A percentile compares a stretch with the other conserved stretches of the same genome.
Conservation (phyloP, 1,284 basidiomycete genomes). For the Cryptococcus floricola region DNA sequence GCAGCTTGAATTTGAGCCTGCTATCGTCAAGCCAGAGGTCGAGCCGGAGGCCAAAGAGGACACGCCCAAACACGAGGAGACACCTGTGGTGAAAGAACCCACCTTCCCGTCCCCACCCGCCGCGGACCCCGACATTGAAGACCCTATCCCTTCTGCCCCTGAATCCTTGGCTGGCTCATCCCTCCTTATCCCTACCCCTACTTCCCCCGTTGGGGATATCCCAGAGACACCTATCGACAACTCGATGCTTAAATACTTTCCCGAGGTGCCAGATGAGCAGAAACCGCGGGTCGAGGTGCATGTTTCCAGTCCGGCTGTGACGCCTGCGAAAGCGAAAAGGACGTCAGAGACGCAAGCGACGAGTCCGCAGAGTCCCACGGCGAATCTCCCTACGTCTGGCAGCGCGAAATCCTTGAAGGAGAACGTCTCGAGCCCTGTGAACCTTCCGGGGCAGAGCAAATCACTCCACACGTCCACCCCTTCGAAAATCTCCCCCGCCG, state of each 20-base stretch:
- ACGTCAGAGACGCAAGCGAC: neutral
- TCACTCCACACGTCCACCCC: neutral
- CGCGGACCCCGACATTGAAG: slow-evolving; percentile 20
- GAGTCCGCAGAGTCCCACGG: neutral
- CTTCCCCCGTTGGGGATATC: neutral
- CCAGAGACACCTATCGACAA: slow-evolving; percentile 28
- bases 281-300: slow-evolving; percentile 43
- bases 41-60: neutral
- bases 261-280: slow-evolving; percentile 42
- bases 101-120: slow-evolving; percentile 22
- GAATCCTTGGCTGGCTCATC: neutral
- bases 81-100: slow-evolving; percentile 12
- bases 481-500: neutral
- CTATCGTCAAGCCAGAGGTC: slow-evolving; percentile 22
- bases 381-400: neutral
- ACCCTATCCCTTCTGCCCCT: slow-evolving; percentile 6
- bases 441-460: slow-evolving; percentile 12
- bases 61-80: neutral
- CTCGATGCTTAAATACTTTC: slow-evolving; percentile 30
- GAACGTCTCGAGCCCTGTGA: neutral
- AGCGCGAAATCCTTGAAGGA: neutral
- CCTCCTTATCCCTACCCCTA: neutral
- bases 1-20: slow-evolving; percentile 42
- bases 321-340: slow-evolving; percentile 8
- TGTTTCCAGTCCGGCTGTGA: slow-evolving; percentile 27